These are phyloP conservation scores for Euphrasia arctica DNA, from an alignment of 305 asterid genomes.

Conservation along the genomic window DNA sequence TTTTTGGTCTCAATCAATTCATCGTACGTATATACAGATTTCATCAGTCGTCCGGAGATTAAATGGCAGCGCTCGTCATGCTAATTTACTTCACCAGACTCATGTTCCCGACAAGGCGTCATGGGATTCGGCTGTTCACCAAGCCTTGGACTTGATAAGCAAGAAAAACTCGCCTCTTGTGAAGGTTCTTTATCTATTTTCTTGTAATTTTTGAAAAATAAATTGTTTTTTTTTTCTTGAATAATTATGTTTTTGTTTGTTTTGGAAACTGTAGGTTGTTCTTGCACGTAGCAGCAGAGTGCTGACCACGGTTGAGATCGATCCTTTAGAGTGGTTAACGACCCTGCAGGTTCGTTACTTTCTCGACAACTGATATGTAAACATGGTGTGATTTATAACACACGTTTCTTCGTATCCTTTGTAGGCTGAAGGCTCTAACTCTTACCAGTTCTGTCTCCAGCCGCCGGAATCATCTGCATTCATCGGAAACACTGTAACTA, in stretches of 20 bases:
- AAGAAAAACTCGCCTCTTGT: constrained; percentile 49
- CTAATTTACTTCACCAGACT: constrained; percentile 47
- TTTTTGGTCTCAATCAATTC: constrained; percentile 12
- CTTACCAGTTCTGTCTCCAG: constrained; percentile 92
- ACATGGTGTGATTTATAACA: constrained; percentile 14
- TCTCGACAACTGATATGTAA: constrained; percentile 10
- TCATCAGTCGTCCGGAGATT: constrained; percentile 42
- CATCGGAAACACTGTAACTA: constrained; percentile 85
- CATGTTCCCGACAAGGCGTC: constrained; percentile 67
- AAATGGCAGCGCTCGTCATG: constrained; percentile 35
- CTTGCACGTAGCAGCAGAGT: constrained; percentile 96
- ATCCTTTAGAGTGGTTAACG: constrained; percentile 75
- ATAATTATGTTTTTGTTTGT: constrained; percentile 16
- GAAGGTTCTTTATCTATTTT: constrained; percentile 45
- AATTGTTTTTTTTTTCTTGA: background rate
- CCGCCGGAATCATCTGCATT: constrained; percentile 95
- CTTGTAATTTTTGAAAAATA: background rate
- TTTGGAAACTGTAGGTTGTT: constrained; percentile 59
- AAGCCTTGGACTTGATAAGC: constrained; percentile 66
- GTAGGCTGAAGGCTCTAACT: constrained; percentile 71
- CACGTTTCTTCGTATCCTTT: constrained; percentile 21
- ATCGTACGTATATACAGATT: constrained; percentile 40
- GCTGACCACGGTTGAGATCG: constrained; percentile 56
- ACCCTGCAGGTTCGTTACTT: constrained; percentile 51
- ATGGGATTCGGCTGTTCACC: constrained; percentile 75